Base-by-base conservation (phyloP, 2,329 filamentous ascomycete species). In the Hymenoscyphus fructigenus region DNA sequence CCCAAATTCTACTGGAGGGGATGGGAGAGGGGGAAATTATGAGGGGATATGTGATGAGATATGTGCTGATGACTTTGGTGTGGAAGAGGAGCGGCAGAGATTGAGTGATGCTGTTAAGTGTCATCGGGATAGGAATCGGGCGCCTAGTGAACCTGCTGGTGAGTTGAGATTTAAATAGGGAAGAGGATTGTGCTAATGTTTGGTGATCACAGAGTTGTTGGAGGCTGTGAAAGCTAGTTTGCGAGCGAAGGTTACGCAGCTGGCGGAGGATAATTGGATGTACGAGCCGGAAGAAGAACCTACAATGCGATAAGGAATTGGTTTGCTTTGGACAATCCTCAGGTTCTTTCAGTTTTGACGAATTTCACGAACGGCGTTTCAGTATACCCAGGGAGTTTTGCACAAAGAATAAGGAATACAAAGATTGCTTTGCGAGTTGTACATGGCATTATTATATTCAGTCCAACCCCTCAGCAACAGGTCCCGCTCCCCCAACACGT, bases 251-350 rank as follows among this genome's bases (percentile, higher is more conserved):
- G 89, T 93, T 1, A 84, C 86, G 17, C 87, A 88, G 15, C 79
- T 96, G 59, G 85, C 91, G 26, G 91, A 95, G 60, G 93, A 97
- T 73, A 91, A 89, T 72, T 97, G 93, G 93, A 96, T 96, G 89
- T 96, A 91, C 78, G 91, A 93, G 76, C 81, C 85, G 28, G 73
- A 76, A 64, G 71, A 73, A 17, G 70, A 73, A 7, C 47, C 61
- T 17, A 28, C 66, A 6, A 29, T 70, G 44, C 65, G 68, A 63
- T 73, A 56, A 61, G 20, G 14, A 44, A 12, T 1, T 32, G 29
- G 47, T 60, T 56, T 36, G n/a, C 23, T 65, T 67, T 61, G 41
- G 63, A 29, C 47, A 20, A 28, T 17, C 2, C 14, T 5, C n/a
- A 10, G 15, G 53, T 29, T 26, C n/a, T 38, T 59, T n/a, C 5